phyloP scores from a whole-genome alignment of 2,329 filamentous ascomycete species.

The Didymella glomerata region DNA sequence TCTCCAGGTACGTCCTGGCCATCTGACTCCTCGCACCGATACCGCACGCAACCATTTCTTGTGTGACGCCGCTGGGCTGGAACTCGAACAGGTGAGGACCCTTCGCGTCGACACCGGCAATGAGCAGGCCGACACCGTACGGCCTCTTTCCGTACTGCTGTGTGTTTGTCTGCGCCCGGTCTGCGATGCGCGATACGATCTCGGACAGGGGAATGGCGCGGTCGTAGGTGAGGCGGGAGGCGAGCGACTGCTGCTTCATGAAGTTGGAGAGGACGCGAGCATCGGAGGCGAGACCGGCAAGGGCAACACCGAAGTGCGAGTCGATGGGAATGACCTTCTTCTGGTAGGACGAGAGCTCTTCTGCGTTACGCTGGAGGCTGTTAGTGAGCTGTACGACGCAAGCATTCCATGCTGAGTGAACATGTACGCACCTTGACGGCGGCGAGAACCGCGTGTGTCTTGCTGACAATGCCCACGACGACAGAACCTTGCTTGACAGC shows the following conservation, averaged over 20 bases:
- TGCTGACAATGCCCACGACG: conserved; percentile 95
- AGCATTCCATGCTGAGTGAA: not conserved
- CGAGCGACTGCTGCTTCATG: conserved; percentile 99
- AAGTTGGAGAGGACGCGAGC: conserved; percentile 99
- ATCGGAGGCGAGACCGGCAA: conserved; percentile 95
- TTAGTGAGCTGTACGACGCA: conserved; percentile 23
- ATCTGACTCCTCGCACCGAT: conserved; percentile 97
- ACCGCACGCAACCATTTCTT: conserved; percentile 96
- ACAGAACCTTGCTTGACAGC: conserved; percentile 99
- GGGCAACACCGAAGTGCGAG: conserved; percentile 92
- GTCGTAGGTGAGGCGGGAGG: conserved; percentile 93
- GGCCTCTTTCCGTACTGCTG: conserved; percentile 96
- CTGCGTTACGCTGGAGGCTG: conserved; percentile 83
- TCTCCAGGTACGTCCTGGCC: conserved; percentile 95
- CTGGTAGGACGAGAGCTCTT: conserved; percentile 99
- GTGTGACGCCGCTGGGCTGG: conserved; percentile 92
- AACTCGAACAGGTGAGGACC: conserved; percentile 98
- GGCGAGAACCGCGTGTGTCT: conserved; percentile 95
- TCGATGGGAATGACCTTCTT: conserved; percentile 99
- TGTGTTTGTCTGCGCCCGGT: conserved; percentile 97
- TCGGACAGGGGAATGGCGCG: conserved; percentile 89
- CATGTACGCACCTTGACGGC: conserved; percentile 81
- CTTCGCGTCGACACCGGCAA: conserved; percentile 91
- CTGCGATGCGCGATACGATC: conserved; percentile 90
- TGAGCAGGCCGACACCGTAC: conserved; percentile 91